Percentiles rank a stretch among this genome's conserved stretches.
Conservation (phyloP, 805 yeast species). For the Pichia cephalocereana region DNA sequence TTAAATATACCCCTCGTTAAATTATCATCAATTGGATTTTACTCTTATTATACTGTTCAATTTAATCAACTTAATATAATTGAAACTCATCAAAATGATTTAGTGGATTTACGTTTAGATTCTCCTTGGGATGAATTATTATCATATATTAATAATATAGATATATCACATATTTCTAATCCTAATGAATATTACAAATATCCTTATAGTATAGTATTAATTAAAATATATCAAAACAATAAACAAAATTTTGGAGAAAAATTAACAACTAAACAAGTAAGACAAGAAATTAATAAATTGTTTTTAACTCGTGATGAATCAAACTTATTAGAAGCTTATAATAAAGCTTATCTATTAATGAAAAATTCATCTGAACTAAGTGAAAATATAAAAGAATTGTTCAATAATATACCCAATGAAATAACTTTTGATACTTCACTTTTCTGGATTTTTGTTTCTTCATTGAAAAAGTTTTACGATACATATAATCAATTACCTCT, state of each 20-base stretch:
- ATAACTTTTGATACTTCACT: slow-evolving; percentile 16
- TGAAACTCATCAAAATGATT: slow-evolving; percentile 55
- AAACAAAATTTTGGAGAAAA: neutral
- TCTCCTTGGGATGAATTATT: slow-evolving; percentile 64
- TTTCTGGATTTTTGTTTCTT: slow-evolving; percentile 58
- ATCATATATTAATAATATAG: slow-evolving; percentile 40
- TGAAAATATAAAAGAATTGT: slow-evolving; percentile 17
- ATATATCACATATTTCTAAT: slow-evolving; percentile 36
- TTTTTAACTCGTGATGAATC: slow-evolving; percentile 22
- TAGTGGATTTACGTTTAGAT: slow-evolving; percentile 60
- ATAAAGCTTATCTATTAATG: slow-evolving; percentile 38
- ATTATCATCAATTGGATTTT: slow-evolving; percentile 51
- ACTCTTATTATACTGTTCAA: slow-evolving; percentile 47
- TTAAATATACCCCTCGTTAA: slow-evolving; percentile 45
- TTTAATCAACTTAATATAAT: slow-evolving; percentile 55
- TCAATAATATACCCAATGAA: slow-evolving; percentile 11
- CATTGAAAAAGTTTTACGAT: slow-evolving; percentile 44
- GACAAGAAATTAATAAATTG: slow-evolving; percentile 10
- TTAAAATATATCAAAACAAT: slow-evolving; percentile 37
- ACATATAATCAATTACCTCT: slow-evolving; percentile 46
- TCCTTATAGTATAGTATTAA: slow-evolving; percentile 58
- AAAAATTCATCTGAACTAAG: slow-evolving; percentile 29
- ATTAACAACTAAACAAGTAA: slow-evolving; percentile 17
- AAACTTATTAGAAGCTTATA: slow-evolving; percentile 26
- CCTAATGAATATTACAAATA: slow-evolving; percentile 43